Percentiles rank a stretch among this genome's conserved stretches.
Evolutionary conservation across 805 yeast genomes (phyloP).

Genomic region (Lipomyces kockii): DNA sequence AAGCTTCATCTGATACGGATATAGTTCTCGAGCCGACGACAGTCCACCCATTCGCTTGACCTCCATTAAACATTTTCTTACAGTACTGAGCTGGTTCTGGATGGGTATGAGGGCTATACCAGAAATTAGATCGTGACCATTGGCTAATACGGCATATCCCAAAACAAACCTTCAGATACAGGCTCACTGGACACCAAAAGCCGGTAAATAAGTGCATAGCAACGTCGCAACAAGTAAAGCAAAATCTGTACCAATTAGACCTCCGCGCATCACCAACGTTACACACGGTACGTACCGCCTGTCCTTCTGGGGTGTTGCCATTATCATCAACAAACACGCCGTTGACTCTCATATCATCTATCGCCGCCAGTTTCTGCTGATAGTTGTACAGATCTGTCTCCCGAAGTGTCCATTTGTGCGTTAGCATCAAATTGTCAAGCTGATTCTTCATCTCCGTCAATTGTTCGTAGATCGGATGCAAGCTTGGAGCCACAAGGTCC

Average conservation of each 20-base stretch:
- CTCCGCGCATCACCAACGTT: neutral
- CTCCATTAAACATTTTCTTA: conserved; percentile 85
- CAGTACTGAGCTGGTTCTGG: conserved; percentile 91
- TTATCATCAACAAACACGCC: conserved; percentile 54
- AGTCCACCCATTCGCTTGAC: conserved; percentile 92
- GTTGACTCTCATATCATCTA: conserved; percentile 72
- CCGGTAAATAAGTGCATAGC: conserved; percentile 88
- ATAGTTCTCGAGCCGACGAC: conserved; percentile 82
- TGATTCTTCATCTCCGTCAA: conserved; percentile 69
- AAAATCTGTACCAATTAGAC: conserved; percentile 44
- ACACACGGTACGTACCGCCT: conserved; percentile 39
- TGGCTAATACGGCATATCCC: neutral
- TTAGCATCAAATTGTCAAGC: conserved; percentile 80
- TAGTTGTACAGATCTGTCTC: conserved; percentile 90
- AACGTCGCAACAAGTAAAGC: conserved; percentile 83
- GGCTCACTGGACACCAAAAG: conserved; percentile 92
- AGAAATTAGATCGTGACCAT: neutral
- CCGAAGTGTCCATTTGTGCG: conserved; percentile 96
- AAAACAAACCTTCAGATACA: conserved; percentile 65
- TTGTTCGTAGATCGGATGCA: conserved; percentile 64
- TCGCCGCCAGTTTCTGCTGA: conserved; percentile 71
- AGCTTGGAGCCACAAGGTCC: conserved; percentile 52
- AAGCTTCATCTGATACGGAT: conserved; percentile 93
- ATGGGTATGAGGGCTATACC: conserved; percentile 74
- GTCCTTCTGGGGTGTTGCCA: conserved; percentile 56